phyloP scores from a whole-genome alignment of 2,329 filamentous ascomycete genomes.

The Zalaria obscura region DNA sequence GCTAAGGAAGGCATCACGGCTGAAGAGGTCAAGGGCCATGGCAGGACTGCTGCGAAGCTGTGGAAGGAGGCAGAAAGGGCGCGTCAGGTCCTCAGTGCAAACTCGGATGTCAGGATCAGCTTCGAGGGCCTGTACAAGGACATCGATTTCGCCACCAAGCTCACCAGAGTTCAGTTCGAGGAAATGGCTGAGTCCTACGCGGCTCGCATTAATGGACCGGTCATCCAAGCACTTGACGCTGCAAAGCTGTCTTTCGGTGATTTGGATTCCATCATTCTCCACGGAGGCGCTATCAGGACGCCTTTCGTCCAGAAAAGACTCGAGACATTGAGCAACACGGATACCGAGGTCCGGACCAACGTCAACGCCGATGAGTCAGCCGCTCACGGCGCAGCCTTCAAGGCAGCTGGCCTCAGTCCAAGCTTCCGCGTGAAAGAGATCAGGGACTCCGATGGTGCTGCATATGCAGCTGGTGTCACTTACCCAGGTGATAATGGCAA shows the following conservation, averaged over 20 bases:
- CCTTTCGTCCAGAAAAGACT: constrained; percentile 88
- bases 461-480: constrained; percentile 61
- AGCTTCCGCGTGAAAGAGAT: constrained; percentile 99
- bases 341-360: constrained; percentile 75
- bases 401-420: constrained; percentile 79
- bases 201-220: constrained; percentile 51
- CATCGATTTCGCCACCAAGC: constrained; percentile 84
- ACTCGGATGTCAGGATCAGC: constrained; percentile 62
- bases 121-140: constrained; percentile 90
- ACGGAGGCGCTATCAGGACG: constrained; percentile 79
- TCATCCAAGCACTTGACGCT: constrained; percentile 59
- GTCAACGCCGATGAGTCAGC: constrained; percentile 96
- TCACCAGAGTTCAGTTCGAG: constrained; percentile 70
- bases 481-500: constrained; percentile 54
- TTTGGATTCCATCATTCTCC: constrained; percentile 80
- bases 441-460: constrained; percentile 59
- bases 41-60: constrained; percentile 77
- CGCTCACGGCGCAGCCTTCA: constrained; percentile 90
- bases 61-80: constrained; percentile 81
- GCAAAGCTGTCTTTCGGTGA: constrained; percentile 62
- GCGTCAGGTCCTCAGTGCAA: constrained; percentile 85
- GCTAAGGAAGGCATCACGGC: constrained; percentile 49
- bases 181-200: constrained; percentile 55
- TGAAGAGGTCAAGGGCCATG: constrained; percentile 56
- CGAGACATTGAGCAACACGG: constrained; percentile 56